Base-by-base conservation (phyloP, 495 filamentous ascomycete species). In the Neohortaea acidophila region DNA sequence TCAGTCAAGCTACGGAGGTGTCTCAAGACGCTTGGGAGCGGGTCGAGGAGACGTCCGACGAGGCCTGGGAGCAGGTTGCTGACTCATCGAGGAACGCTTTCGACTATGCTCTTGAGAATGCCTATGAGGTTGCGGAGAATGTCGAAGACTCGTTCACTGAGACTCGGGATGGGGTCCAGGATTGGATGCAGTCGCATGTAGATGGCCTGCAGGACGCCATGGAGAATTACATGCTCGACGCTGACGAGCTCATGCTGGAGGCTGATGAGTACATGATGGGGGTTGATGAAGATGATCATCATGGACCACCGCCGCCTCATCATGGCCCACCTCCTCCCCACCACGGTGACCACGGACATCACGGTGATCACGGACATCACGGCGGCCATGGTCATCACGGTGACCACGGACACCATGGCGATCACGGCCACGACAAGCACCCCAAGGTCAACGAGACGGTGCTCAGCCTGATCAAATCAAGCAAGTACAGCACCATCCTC, bases 401-500 rank as follows among this genome's bases (percentile, higher is more conserved):
- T 11, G 47, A 51, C n/a, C 59, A 47, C 22, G 28, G 20, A 32
- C 45, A 38, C 21, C 35, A 57, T 21, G 44, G 44, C 10, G 47
- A 51, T 35, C 58, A 48, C 57, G 55, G 32, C 48, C 60, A 65
- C 36, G 49, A 33, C 33, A 30, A 47, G 36, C 37, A 30, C 44
- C 48, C 38, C 23, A 53, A 49, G 42, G 58, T 66, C n/a, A 79
- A 85, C 52, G 48, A 60, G 51, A 91, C 82, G 21, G 64, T 91
- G 36, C 92, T 82, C 58, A 62, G 92, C 44, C 58, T 84, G 18
- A 82, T 94, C 56, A 57, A 65, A 10, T 62, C 69, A 33, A 77
- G 67, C 61, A 79, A 80, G 43, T 70, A 84, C 60, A 84, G 80
- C 15, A 75, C 69, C 23, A 81, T 73, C 54, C 72, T 93, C 28